Evolutionary conservation across 805 yeast species (phyloP).

Genomic region (Cyberlindnera misumaiensis): DNA sequence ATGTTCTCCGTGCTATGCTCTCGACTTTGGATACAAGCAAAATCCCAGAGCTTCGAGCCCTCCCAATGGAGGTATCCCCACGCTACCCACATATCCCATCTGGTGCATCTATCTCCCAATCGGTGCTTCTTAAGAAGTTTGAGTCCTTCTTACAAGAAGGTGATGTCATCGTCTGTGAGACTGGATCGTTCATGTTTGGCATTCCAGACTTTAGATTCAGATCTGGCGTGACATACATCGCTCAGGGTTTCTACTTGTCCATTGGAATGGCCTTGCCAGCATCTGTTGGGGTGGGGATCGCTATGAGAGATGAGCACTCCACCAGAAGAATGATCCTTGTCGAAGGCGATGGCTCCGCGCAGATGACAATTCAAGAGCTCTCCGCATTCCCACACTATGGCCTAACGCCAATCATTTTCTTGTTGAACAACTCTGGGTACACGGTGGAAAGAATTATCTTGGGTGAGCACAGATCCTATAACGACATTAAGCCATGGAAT

Average conservation of each 20-base stretch:
- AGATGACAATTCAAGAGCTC: slow-evolving; percentile 86
- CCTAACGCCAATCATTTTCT: slow-evolving; percentile 60
- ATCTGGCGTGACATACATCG: slow-evolving; percentile 38
- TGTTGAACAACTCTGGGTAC: slow-evolving; percentile 83
- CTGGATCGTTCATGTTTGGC: slow-evolving; percentile 80
- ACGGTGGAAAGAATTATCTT: slow-evolving; percentile 83
- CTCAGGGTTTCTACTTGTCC: slow-evolving; percentile 75
- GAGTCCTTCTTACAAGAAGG: slow-evolving; percentile 43
- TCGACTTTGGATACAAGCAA: slow-evolving; percentile 27
- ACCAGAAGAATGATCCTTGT: slow-evolving; percentile 57
- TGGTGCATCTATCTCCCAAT: slow-evolving; percentile 38
- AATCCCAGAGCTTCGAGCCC: slow-evolving; percentile 14
- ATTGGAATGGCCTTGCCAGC: slow-evolving; percentile 90
- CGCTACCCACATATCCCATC: slow-evolving; percentile 22
- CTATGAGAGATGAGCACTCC: slow-evolving; percentile 47
- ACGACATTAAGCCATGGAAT: slow-evolving; percentile 82
- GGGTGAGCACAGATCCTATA: slow-evolving; percentile 71
- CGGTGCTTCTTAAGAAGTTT: slow-evolving; percentile 34
- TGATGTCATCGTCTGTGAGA: slow-evolving; percentile 73
- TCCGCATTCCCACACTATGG: slow-evolving; percentile 54
- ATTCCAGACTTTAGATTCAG: slow-evolving; percentile 63
- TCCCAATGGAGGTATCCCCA: slow-evolving; percentile 13
- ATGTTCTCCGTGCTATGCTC: slow-evolving; percentile 41
- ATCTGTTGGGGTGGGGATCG: slow-evolving; percentile 75
- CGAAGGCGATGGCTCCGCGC: slow-evolving; percentile 94